phyloP scores from a whole-genome alignment of 106 monocot species.

The Apostasia shenzhenica region DNA sequence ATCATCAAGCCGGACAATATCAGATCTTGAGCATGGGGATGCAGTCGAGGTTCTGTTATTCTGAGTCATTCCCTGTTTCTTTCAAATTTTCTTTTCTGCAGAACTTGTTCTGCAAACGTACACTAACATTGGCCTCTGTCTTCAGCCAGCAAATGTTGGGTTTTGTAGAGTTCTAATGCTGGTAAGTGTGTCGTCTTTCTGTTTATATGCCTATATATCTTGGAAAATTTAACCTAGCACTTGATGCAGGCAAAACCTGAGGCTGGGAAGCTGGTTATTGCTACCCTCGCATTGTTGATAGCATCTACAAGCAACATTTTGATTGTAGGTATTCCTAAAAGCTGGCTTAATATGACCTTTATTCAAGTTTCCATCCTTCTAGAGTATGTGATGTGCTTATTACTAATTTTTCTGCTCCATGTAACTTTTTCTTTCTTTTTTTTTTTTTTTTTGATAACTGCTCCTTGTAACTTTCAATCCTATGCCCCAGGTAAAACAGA shows the following conservation, averaged over 20 bases:
- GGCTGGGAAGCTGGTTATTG: conserved; percentile 60
- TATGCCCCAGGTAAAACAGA: too few relatives aligned
- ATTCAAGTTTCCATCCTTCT: too few relatives aligned
- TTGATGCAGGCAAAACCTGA: conserved; percentile 84
- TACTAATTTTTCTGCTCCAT: too few relatives aligned
- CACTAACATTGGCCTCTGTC: not conserved
- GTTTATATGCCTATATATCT: not conserved
- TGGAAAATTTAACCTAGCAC: not conserved
- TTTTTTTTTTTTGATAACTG: too few relatives aligned
- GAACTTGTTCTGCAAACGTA: conserved; percentile 10
- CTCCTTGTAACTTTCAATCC: too few relatives aligned
- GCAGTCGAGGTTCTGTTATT: conserved; percentile 46
- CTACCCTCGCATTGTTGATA: conserved; percentile 72
- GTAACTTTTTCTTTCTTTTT: too few relatives aligned
- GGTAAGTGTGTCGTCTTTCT: conserved; percentile 30
- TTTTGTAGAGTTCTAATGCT: conserved; percentile 63
- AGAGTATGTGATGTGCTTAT: too few relatives aligned
- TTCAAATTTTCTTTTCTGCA: not conserved
- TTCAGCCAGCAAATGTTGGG: conserved; percentile 81
- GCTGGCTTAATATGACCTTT: not conserved
- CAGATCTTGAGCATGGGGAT: conserved; percentile 83
- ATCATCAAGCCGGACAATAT: conserved; percentile 23
- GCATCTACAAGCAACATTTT: conserved; percentile 81
- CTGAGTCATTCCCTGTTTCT: not conserved
- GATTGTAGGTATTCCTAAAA: conserved; percentile 65